Base-by-base conservation (phyloP, 345 rosid genomes). In the Camelina laxa region DNA sequence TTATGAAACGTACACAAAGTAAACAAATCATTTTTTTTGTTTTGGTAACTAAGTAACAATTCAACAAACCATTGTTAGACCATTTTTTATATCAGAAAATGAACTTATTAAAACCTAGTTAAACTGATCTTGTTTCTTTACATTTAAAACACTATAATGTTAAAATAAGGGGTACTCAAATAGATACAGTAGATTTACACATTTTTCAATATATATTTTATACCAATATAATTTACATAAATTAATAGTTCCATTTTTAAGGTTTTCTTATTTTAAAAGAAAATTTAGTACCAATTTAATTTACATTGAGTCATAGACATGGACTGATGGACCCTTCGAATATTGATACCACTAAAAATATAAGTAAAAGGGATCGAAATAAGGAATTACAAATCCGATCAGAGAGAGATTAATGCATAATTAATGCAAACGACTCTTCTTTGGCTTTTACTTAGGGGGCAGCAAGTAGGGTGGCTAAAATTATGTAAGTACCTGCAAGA, bases 401-500 rank as follows among this genome's bases (percentile, higher is more conserved):
- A 3, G 17, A 30, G 17, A 31, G 30, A 20, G 6, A 58, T 70
- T 57, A 56, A 16, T 17, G 42, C 13, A 57, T 53, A 16, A 16
- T 55, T 55, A 73, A 54, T 65, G 27, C 58, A 44, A 54, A 19
- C 64, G 17, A 73, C 65, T 65, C 65, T 65, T 57, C 65, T 49
- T 59, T 41, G 64, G 56, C 70, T 54, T 73, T 64, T 64, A n/a
- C 42, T 65, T 56, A 56, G 42, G 19, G 7, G n/a, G 38, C 50
- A 24, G 60, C 68, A 72, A 50, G 74, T 66, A 74, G 78, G 67
- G 53, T 66, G 78, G 66, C 67, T 21, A 58, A 13, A 17, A 74
- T 22, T 31, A 17, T 42, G 54, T 62, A 8, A 41, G 47, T 53
- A 30, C 55, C 21, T 63, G 10, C 31, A 15, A n/a, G 44, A 51